These are phyloP conservation scores for Phytophthora constricta DNA, from an alignment of 352 stramenopile species.

Conservation along the genomic window DNA sequence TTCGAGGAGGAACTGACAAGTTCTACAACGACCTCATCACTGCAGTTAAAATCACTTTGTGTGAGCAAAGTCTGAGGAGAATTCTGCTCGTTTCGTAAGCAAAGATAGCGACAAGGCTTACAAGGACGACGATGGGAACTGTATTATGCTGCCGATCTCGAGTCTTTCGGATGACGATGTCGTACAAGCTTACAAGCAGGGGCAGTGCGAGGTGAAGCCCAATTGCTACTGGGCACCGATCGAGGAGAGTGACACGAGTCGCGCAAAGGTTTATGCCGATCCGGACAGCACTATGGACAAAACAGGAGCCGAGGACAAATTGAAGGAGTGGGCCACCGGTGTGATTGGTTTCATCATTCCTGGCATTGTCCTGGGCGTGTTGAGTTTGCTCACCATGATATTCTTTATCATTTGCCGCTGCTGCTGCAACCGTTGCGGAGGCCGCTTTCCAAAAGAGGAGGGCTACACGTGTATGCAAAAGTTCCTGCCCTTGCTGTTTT, in stretches of 20 bases:
- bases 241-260: conserved; percentile 34
- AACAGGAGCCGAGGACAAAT: conserved; percentile 27
- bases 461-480: conserved; percentile 78
- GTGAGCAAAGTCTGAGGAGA: conserved; percentile 42
- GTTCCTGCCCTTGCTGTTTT: conserved; percentile 70
- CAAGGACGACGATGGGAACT: conserved; percentile 45
- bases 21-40: conserved; percentile 74
- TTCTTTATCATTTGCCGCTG: conserved; percentile 80
- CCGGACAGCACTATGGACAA: conserved; percentile 38
- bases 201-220: conserved; percentile 57
- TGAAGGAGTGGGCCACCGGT: conserved; percentile 61
- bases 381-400: conserved; percentile 73
- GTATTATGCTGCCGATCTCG: conserved; percentile 34
- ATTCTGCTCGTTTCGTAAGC: conserved; percentile 45
- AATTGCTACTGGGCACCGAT: conserved; percentile 76
- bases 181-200: conserved; percentile 36
- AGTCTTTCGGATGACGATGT: conserved; percentile 32
- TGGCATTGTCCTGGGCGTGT: conserved; percentile 56
- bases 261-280: conserved; percentile 40
- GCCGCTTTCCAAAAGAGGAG: conserved; percentile 56
- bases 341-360: conserved; percentile 64
- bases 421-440: conserved; percentile 78
- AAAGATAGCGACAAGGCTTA: conserved; percentile 40
- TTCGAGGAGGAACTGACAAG: conserved; percentile 61
- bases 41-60: conserved; percentile 59